Conservation (phyloP, 2,329 filamentous ascomycete species). For the Exophiala alcalophila region DNA sequence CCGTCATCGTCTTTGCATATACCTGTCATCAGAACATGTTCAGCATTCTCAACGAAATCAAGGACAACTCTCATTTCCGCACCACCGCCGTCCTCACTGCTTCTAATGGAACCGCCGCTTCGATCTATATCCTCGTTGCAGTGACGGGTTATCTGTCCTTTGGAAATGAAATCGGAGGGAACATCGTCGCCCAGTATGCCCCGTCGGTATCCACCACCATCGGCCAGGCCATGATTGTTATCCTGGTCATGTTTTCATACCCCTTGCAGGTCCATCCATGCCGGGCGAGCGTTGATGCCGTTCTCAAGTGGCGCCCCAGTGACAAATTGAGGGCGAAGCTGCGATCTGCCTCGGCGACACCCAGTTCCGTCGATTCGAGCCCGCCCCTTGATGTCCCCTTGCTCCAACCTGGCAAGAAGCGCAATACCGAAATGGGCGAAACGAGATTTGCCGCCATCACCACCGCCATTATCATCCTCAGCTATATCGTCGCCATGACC, state of each 20-base stretch:
- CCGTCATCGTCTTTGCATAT: constrained; percentile 98
- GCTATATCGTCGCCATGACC: constrained; percentile 85
- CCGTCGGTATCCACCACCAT: constrained; percentile 82
- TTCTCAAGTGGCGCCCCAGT: constrained; percentile 82
- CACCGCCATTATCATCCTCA: constrained; percentile 76
- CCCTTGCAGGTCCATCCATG: constrained; percentile 95
- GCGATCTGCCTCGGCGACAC: constrained; percentile 29
- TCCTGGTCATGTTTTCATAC: constrained; percentile 94
- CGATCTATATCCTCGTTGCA: constrained; percentile 84
- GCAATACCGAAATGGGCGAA: constrained; percentile 70
- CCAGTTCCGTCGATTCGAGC: constrained; percentile 36
- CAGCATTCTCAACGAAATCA: constrained; percentile 92
- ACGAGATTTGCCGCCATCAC: constrained; percentile 85
- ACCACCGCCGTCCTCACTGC: constrained; percentile 74
- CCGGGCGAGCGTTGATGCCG: constrained; percentile 88
- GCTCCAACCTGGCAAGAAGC: constrained; percentile 37
- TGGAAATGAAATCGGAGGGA: constrained; percentile 81
- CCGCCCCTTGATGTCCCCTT: constrained; percentile 44
- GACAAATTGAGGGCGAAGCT: constrained; percentile 33
- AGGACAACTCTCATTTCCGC: constrained; percentile 73
- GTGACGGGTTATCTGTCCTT: constrained; percentile 96
- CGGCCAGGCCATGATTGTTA: constrained; percentile 89
- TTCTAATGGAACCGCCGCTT: constrained; percentile 84
- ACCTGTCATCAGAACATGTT: constrained; percentile 99
- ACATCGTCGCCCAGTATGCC: constrained; percentile 88